Evolutionary conservation across 257 asterid genomes (phyloP).

Genomic region (Paraleonurus japonicus): DNA sequence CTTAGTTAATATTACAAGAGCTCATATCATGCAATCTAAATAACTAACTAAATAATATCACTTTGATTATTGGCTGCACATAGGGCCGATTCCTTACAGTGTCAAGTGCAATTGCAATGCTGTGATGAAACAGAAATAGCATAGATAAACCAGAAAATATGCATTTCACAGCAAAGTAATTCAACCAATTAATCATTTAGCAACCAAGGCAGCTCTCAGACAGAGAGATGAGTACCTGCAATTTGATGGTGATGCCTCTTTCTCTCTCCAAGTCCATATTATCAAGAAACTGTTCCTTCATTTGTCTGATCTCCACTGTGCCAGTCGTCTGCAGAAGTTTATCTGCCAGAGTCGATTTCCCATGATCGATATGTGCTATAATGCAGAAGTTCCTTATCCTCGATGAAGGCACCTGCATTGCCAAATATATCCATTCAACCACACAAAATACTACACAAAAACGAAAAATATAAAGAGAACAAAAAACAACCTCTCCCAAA

Average conservation of each 20-base stretch:
- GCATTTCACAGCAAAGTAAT: background rate
- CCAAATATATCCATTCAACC: slow-evolving; percentile 9
- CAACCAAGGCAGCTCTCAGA: background rate
- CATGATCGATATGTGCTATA: slow-evolving; percentile 97
- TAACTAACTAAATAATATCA: background rate
- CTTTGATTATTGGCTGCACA: background rate
- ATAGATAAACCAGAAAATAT: background rate
- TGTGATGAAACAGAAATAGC: background rate
- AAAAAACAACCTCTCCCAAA: background rate
- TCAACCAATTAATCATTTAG: slow-evolving; percentile 12
- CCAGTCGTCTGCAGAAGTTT: slow-evolving; percentile 94
- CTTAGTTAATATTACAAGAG: slow-evolving; percentile 4
- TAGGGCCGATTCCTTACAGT: background rate
- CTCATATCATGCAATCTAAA: slow-evolving; percentile 8
- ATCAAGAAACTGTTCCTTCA: slow-evolving; percentile 97
- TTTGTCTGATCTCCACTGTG: slow-evolving; percentile 86
- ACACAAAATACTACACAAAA: background rate
- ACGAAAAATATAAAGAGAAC: background rate
- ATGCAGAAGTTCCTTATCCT: slow-evolving; percentile 89
- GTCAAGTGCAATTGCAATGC: background rate
- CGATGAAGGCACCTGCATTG: slow-evolving; percentile 65
- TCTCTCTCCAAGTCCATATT: slow-evolving; percentile 99
- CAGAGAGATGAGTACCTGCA: slow-evolving; percentile 59
- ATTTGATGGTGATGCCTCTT: slow-evolving; percentile 96
- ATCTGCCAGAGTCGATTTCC: slow-evolving; percentile 95